phyloP scores from a whole-genome alignment of 2,329 filamentous ascomycete genomes.

The Phialocephala subalpina region DNA sequence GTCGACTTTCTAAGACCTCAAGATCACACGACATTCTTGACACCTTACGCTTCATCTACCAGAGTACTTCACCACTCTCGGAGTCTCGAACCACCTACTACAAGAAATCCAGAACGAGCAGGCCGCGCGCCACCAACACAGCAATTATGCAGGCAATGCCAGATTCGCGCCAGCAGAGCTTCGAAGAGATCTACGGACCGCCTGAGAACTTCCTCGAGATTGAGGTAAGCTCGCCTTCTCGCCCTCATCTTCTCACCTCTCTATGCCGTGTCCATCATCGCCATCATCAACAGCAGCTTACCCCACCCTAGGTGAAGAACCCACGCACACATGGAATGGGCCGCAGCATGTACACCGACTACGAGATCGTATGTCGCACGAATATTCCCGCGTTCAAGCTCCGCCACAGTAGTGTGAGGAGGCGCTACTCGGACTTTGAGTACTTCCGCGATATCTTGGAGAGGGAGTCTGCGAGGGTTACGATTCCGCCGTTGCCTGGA shows the following conservation, averaged over 20 bases:
- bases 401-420: constrained; percentile 84
- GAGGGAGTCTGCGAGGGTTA: constrained; percentile 91
- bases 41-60: not conserved
- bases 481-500: constrained; percentile 92
- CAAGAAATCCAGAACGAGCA: constrained; percentile 7
- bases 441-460: constrained; percentile 98
- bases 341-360: constrained; percentile 97
- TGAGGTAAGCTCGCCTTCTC: constrained; percentile 67
- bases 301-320: constrained; percentile 75
- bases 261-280: constrained; percentile 11
- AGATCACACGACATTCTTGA: not conserved
- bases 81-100: constrained; percentile 1
- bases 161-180: constrained; percentile 86
- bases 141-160: constrained; percentile 68
- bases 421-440: constrained; percentile 97
- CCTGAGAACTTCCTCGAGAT: constrained; percentile 99
- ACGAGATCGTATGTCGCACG: constrained; percentile 96
- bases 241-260: not conserved
- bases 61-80: not conserved
- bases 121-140: constrained; percentile 28
- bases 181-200: constrained; percentile 98
- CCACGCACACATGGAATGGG: constrained; percentile 95
- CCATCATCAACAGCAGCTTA: constrained; percentile 24
- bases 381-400: constrained; percentile 99
- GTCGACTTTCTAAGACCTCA: not conserved